phyloP scores from a whole-genome alignment of 768 basidiomycete genomes.

The Mycena latifolia region DNA sequence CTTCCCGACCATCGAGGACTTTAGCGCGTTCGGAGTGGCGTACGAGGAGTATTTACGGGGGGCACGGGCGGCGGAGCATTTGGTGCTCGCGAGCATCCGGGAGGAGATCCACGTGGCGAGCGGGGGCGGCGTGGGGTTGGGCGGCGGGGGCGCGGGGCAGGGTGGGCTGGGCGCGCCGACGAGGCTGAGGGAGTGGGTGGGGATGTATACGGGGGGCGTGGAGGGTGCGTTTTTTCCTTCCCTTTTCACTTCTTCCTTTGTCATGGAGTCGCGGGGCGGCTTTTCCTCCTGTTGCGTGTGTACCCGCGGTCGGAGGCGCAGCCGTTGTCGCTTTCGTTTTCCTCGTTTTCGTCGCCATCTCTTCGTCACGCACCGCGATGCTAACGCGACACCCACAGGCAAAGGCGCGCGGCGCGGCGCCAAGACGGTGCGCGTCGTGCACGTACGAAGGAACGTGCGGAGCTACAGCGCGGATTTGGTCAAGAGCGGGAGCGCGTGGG shows the following conservation, averaged over 20 bases:
- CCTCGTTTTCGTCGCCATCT: not conserved
- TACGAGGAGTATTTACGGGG: constrained; percentile 84
- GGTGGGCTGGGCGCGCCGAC: constrained; percentile 31
- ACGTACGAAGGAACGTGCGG: constrained; percentile 84
- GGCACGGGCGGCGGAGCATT: constrained; percentile 90
- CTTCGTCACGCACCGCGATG: too few species aligned
- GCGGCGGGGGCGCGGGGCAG: constrained; percentile 47
- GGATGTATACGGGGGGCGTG: constrained; percentile 22
- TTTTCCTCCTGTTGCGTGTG: too few species aligned
- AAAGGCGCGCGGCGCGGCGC: constrained; percentile 78
- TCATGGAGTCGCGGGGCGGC: too few species aligned
- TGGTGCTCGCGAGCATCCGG: constrained; percentile 92
- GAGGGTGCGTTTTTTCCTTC: not conserved
- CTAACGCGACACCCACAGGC: too few species aligned
- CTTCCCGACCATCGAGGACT: constrained; percentile 31
- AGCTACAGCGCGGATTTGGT: constrained; percentile 92
- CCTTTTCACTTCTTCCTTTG: not conserved
- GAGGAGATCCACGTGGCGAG: too few species aligned
- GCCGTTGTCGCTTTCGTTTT: too few species aligned
- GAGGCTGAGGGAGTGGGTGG: constrained; percentile 27
- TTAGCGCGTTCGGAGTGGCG: constrained; percentile 58
- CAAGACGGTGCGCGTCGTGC: constrained; percentile 80
- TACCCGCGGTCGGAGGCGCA: too few species aligned
- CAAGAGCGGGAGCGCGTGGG: constrained; percentile 67
- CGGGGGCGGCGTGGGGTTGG: too few species aligned